A percentile compares a stretch with the other conserved stretches of the same genome.
phyloP scores from a whole-genome alignment of 805 yeast genomes.

The Scheffersomyces coipomensis region DNA sequence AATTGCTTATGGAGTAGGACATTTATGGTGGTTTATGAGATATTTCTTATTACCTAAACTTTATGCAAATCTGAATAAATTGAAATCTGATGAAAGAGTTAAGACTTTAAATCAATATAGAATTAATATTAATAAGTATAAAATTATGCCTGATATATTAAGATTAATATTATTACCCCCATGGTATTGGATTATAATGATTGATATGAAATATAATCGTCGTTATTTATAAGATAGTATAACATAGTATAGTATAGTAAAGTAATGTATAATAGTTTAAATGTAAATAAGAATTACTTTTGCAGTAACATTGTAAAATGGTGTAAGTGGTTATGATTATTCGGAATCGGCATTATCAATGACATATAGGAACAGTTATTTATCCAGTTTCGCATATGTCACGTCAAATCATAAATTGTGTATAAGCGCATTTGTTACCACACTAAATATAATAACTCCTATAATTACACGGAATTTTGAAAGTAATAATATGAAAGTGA shows the following conservation, averaged over 20 bases:
- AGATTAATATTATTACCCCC: slow-evolving; percentile 25
- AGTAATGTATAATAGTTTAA: neutral
- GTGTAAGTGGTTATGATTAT: no score
- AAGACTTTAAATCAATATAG: slow-evolving; percentile 10
- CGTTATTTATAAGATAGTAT: no score
- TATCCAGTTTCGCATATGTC: no score
- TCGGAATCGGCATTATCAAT: no score
- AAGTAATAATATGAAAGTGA: no score
- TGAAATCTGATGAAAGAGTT: slow-evolving; percentile 11
- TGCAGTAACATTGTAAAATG: no score
- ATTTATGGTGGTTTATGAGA: slow-evolving; percentile 28
- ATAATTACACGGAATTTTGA: no score
- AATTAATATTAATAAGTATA: slow-evolving; percentile 9
- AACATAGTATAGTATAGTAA: neutral
- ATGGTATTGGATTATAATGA: slow-evolving; percentile 30
- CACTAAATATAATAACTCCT: no score
- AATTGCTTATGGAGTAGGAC: slow-evolving; percentile 15
- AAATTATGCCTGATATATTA: slow-evolving; percentile 9
- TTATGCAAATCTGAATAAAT: slow-evolving; percentile 14
- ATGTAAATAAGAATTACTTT: no score
- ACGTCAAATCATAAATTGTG: no score
- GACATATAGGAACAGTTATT: no score
- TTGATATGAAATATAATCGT: slow-evolving; percentile 9
- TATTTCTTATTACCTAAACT: slow-evolving; percentile 12
- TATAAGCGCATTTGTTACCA: no score